Evolutionary conservation across 2,329 filamentous ascomycete species (phyloP).

Genomic region (Aspergillus intermedius): DNA sequence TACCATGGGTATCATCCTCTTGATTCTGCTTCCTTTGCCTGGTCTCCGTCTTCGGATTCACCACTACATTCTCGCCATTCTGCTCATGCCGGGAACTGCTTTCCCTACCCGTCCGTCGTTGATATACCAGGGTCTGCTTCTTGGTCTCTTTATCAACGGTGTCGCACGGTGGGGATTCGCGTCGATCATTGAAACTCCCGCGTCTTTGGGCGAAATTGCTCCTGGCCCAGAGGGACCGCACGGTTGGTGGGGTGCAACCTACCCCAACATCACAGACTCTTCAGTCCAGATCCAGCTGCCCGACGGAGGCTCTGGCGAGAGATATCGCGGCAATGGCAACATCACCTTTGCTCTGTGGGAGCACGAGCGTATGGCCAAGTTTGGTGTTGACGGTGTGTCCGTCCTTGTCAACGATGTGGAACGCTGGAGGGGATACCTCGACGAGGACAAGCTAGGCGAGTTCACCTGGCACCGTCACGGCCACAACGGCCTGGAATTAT

Average conservation of each 20-base stretch:
- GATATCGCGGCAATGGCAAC: conserved; percentile 38
- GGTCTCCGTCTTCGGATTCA: conserved; percentile 80
- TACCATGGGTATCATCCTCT: conserved; percentile 58
- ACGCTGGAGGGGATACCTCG: conserved; percentile 51
- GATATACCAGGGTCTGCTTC: conserved; percentile 79
- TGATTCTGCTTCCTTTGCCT: conserved; percentile 66
- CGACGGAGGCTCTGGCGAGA: conserved; percentile 13
- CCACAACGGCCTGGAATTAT: conserved; percentile 33
- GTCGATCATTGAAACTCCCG: conserved; percentile 74
- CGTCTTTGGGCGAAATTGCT: conserved; percentile 52
- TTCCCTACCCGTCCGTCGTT: conserved; percentile 81
- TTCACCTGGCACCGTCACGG: conserved; percentile 47
- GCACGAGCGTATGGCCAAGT: conserved; percentile 30
- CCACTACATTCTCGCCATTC: conserved; percentile 83
- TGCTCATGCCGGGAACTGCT: conserved; percentile 80
- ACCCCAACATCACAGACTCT: conserved; percentile 48
- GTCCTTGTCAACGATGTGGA: conserved; percentile 60
- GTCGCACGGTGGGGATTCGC: conserved; percentile 93
- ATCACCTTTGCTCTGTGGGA: conserved; percentile 43
- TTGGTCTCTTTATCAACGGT: conserved; percentile 91
- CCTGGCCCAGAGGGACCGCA: conserved; percentile 37
- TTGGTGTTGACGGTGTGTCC: conserved; percentile 50
- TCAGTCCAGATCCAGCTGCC: conserved; percentile 42
- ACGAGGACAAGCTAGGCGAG: conserved; percentile 41
- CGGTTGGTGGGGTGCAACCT: conserved; percentile 39